Base-by-base conservation (phyloP, 2,329 filamentous ascomycete genomes). In the Aspergillus unguis region DNA sequence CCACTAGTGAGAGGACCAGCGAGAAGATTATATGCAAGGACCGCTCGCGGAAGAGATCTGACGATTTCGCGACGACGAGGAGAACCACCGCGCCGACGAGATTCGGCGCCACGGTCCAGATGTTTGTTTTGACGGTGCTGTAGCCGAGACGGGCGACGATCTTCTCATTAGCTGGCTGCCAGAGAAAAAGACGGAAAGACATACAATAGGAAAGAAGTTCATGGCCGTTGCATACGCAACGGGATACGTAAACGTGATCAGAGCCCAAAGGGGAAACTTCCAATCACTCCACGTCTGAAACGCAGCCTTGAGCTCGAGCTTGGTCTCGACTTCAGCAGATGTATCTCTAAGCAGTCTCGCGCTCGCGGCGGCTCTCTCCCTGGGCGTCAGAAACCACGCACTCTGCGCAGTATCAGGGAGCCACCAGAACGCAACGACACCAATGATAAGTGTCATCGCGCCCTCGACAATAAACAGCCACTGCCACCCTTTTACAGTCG, bases 61-160 rank as follows among this genome's bases (percentile, higher is more conserved):
- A 77, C 10, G 70, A 74, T 48, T 72, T 75, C 0, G 75, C 70
- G 5, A 80, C 72, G 4, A 55, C 64, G 1, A 80, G 68, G 5
- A 80, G 62, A 6, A 79, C 65, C 5, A 78, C 58, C 10, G 78
- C 77, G 0, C 76, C 77, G 0, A 75, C 74, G 4, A 75, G 65
- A 27, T 80, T 80, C 0, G 77, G 77, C 3, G 76, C 73, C 4
- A 80, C 76, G 0, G 76, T 79, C 62, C 71, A 76, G 4, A 80
- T 66, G 52, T 79, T 79, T 0, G 77, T 78, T 38, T 75, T 74
- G 31, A 80, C 64, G 0, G 70, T 69, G 4, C 63, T 69, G 53
- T 73, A 78, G 0, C 75, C 76, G 0, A 80, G 64, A 0, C 75
- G 68, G 48, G 70, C 61, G 6, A 80, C 70, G 44, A 79, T 77